These are phyloP conservation scores for Cryptococcus depauperatus DNA, from an alignment of 1,284 basidiomycete species.

Conservation along the genomic window DNA sequence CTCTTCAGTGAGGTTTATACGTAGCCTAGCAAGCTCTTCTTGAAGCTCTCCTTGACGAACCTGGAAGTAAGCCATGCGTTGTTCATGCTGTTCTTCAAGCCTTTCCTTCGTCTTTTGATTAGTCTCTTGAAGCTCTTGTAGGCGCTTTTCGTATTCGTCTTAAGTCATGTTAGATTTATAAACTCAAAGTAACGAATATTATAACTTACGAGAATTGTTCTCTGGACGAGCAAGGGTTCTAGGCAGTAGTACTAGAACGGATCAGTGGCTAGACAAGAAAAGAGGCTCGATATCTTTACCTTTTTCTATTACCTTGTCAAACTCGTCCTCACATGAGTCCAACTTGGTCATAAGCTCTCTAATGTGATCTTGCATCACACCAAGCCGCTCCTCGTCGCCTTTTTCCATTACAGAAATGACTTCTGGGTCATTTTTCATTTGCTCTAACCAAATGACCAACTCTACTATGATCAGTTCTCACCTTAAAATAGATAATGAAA, in stretches of 20 bases:
- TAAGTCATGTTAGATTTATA: slow-evolving; percentile 12
- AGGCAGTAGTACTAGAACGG: slow-evolving; percentile 5
- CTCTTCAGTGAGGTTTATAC: slow-evolving; percentile 37
- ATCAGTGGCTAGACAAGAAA: no score
- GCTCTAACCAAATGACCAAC: slow-evolving; percentile 59
- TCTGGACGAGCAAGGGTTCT: slow-evolving; percentile 4
- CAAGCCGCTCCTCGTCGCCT: slow-evolving; percentile 48
- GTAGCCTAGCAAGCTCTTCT: slow-evolving; percentile 35
- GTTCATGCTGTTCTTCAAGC: slow-evolving; percentile 55
- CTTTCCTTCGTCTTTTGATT: slow-evolving; percentile 55
- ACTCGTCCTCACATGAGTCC: slow-evolving; percentile 63
- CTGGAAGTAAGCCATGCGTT: slow-evolving; percentile 57
- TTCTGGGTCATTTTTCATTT: slow-evolving; percentile 33
- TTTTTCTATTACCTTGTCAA: slow-evolving; percentile 70
- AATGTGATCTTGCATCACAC: slow-evolving; percentile 55
- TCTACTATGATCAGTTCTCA: slow-evolving; percentile 28
- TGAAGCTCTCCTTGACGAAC: slow-evolving; percentile 58
- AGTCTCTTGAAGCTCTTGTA: slow-evolving; percentile 18
- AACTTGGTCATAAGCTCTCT: slow-evolving; percentile 64
- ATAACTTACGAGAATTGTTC: slow-evolving; percentile 7
- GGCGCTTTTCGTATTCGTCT: slow-evolving; percentile 19
- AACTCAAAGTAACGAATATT: slow-evolving; percentile 10
- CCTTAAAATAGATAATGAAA: background rate
- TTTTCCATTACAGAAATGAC: slow-evolving; percentile 22
- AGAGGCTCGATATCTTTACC: no score